Conservation (phyloP, 768 basidiomycete species). For the Tulasnella sp. region DNA sequence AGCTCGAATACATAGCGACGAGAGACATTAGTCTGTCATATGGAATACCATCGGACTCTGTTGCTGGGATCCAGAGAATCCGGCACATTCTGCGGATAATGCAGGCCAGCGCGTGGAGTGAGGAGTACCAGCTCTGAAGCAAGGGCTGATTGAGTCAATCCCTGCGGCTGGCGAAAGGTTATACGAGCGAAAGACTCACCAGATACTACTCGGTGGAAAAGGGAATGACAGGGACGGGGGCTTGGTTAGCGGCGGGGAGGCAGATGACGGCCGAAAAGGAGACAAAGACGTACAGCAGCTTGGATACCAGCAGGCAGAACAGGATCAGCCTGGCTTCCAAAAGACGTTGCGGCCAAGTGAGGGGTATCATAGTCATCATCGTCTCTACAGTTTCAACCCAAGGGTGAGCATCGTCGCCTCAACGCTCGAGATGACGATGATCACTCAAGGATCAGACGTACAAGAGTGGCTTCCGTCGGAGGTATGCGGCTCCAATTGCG, state of each 20-base stretch:
- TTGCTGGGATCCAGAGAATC: conserved; percentile 70
- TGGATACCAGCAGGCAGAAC: conserved; percentile 15
- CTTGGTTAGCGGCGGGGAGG: background rate
- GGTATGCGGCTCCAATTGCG: conserved; percentile 75
- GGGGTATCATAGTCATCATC: conserved; percentile 79
- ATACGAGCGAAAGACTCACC: conserved; percentile 2
- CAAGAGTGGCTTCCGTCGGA: conserved; percentile 75
- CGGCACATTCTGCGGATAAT: conserved; percentile 75
- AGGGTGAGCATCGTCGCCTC: conserved; percentile 11
- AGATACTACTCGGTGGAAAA: background rate
- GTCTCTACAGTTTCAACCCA: conserved; percentile 37
- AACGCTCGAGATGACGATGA: background rate
- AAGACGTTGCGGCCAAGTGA: conserved; percentile 33
- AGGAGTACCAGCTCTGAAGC: conserved; percentile 69
- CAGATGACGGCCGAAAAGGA: background rate
- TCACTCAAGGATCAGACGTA: conserved; percentile 30
- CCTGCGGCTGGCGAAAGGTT: background rate
- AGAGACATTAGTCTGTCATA: conserved; percentile 53
- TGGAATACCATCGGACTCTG: conserved; percentile 70
- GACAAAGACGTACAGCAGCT: conserved; percentile 4
- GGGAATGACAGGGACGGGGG: background rate
- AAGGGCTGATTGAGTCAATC: background rate
- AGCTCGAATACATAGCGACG: conserved; percentile 51
- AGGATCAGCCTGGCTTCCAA: conserved; percentile 2
- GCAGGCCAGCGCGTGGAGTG: conserved; percentile 74